Conservation (phyloP, 768 basidiomycete genomes). For the Mycena galopus region DNA sequence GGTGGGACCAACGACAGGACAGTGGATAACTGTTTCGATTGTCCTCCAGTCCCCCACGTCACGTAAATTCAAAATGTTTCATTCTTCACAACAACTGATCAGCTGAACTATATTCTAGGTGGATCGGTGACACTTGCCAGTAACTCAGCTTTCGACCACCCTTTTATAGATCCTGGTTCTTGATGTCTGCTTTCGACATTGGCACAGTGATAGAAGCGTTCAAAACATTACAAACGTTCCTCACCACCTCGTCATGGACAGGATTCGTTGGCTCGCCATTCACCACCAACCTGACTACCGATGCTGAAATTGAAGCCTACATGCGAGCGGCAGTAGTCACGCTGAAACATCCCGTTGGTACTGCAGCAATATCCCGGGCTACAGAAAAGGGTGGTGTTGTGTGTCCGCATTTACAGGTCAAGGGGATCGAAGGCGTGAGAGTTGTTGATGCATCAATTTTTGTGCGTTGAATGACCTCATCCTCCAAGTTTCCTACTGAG, state of each 20-base stretch:
- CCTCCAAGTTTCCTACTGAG: background rate
- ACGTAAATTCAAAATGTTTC: background rate
- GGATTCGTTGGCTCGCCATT: conserved; percentile 14
- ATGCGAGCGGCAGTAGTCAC: conserved; percentile 6
- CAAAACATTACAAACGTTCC: background rate
- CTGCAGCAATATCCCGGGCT: conserved; percentile 22
- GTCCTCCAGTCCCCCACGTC: conserved; percentile 31
- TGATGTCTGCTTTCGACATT: conserved; percentile 26
- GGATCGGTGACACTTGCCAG: conserved; percentile 17
- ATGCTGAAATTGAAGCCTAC: conserved; percentile 23
- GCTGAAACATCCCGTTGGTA: conserved; percentile 22
- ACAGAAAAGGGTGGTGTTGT: conserved; percentile 20
- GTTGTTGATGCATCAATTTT: conserved; percentile 35
- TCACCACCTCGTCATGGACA: conserved; percentile 18
- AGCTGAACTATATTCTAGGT: background rate
- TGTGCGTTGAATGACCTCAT: background rate
- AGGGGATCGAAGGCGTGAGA: conserved; percentile 13
- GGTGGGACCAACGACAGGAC: conserved; percentile 13
- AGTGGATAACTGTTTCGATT: conserved; percentile 22
- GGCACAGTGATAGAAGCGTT: conserved; percentile 16
- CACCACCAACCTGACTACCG: conserved; percentile 7
- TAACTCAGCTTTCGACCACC: conserved; percentile 23
- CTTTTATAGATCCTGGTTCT: conserved; percentile 28
- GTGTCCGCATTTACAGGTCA: conserved; percentile 20
- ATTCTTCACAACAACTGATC: background rate